These are phyloP conservation scores for Mucuna pruriens DNA, from an alignment of 306 rosid genomes.

Conservation along the genomic window DNA sequence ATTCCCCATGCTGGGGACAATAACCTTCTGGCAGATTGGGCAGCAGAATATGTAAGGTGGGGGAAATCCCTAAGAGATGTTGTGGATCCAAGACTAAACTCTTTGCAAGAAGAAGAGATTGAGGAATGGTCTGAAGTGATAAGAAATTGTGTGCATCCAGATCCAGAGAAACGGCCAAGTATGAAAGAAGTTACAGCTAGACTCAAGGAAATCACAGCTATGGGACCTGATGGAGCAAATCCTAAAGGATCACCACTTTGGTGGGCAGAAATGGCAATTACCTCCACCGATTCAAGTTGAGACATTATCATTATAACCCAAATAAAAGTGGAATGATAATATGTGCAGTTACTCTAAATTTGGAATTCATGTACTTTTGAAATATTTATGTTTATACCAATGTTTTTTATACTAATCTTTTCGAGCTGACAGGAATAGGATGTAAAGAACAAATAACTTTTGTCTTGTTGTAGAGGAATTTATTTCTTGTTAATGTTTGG, in stretches of 20 bases:
- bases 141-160: background rate
- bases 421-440: background rate
- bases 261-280: constrained; percentile 84
- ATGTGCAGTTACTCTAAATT: constrained; percentile 13
- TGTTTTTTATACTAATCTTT: background rate
- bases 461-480: background rate
- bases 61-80: constrained; percentile 13
- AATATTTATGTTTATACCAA: background rate
- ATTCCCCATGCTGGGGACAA: constrained; percentile 38
- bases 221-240: constrained; percentile 44
- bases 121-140: constrained; percentile 16
- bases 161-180: constrained; percentile 9
- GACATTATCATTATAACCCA: background rate
- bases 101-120: background rate
- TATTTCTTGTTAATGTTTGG: constrained; percentile 7
- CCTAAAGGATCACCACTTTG: constrained; percentile 75
- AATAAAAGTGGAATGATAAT: background rate
- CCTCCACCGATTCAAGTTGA: constrained; percentile 56
- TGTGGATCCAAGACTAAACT: background rate
- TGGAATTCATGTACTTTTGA: background rate
- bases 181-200: constrained; percentile 31
- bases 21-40: background rate
- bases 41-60: constrained; percentile 14
- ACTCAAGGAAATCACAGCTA: constrained; percentile 53
- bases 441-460: background rate